A percentile compares a stretch with the other conserved stretches of the same genome.
Conservation (phyloP, 179 eudicot species). For the Camellia oleifera region DNA sequence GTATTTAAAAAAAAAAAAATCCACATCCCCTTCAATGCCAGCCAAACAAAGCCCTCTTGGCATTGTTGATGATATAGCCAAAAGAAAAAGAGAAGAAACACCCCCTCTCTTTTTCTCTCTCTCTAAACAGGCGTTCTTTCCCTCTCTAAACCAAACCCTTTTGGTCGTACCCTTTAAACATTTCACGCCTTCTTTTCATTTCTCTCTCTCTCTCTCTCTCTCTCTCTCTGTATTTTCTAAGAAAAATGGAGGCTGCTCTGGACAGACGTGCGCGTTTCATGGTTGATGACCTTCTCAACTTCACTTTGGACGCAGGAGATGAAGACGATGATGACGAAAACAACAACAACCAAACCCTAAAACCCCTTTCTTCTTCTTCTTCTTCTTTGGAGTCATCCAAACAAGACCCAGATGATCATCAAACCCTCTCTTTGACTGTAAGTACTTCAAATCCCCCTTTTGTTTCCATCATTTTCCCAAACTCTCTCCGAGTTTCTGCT, state of each 20-base stretch:
- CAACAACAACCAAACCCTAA: constrained; percentile 26
- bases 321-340: constrained; percentile 20
- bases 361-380: constrained; percentile 22
- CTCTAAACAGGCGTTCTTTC: neutral
- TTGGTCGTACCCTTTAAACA: neutral
- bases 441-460: constrained; percentile 18
- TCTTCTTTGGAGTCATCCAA: constrained; percentile 1
- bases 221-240: neutral
- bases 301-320: constrained; percentile 39
- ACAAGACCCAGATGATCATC: constrained; percentile 24
- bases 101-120: neutral
- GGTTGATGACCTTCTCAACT: constrained; percentile 54
- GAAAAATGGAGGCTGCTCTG: constrained; percentile 36
- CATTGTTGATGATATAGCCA: constrained; percentile 10
- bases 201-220: neutral
- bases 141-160: constrained; percentile 12
- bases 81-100: constrained; percentile 9
- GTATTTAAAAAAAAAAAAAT: no score
- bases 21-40: constrained; percentile 11
- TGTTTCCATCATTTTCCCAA: neutral
- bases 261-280: constrained; percentile 27
- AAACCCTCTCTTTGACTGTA: constrained; percentile 37
- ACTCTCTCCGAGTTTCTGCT: neutral
- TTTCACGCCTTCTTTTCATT: neutral
- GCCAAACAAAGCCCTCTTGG: neutral